Conservation (phyloP, 2,329 filamentous ascomycete genomes). For the Fusarium sororula region DNA sequence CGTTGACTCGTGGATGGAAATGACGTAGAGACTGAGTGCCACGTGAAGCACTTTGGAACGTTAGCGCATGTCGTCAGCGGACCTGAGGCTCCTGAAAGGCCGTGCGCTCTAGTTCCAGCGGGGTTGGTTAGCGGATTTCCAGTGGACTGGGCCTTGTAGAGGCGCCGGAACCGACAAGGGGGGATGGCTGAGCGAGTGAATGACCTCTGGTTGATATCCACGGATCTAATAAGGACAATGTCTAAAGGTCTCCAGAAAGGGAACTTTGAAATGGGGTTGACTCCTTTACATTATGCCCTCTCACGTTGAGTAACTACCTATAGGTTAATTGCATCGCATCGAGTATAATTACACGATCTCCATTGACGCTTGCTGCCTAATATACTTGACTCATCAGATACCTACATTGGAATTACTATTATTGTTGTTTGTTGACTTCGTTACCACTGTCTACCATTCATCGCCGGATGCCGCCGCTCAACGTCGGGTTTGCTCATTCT, state of each 20-base stretch:
- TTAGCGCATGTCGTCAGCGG: constrained; percentile 36
- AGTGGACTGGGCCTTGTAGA: constrained; percentile 13
- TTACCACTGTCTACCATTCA: background rate
- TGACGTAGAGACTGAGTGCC: constrained; percentile 25
- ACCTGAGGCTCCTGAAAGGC: constrained; percentile 19
- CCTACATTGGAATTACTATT: background rate
- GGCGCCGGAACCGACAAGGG: constrained; percentile 26
- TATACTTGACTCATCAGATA: constrained; percentile 3
- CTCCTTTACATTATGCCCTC: background rate
- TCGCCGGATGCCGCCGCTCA: constrained; percentile 16
- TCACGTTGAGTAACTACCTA: background rate
- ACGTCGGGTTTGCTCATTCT: constrained; percentile 15
- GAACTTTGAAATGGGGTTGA: background rate
- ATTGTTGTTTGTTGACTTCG: constrained; percentile 4
- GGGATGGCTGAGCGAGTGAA: background rate
- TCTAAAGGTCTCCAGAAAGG: background rate
- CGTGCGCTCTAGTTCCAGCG: constrained; percentile 11
- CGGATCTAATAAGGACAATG: background rate
- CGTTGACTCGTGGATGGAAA: constrained; percentile 6
- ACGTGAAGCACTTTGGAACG: constrained; percentile 20
- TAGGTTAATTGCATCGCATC: background rate
- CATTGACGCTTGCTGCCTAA: background rate
- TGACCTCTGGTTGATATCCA: constrained; percentile 6
- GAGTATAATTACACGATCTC: background rate
- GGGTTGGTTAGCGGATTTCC: constrained; percentile 10